These are phyloP conservation scores for Kalaharituber pfeilii DNA, from an alignment of 2,329 filamentous ascomycete genomes.

Conservation along the genomic window DNA sequence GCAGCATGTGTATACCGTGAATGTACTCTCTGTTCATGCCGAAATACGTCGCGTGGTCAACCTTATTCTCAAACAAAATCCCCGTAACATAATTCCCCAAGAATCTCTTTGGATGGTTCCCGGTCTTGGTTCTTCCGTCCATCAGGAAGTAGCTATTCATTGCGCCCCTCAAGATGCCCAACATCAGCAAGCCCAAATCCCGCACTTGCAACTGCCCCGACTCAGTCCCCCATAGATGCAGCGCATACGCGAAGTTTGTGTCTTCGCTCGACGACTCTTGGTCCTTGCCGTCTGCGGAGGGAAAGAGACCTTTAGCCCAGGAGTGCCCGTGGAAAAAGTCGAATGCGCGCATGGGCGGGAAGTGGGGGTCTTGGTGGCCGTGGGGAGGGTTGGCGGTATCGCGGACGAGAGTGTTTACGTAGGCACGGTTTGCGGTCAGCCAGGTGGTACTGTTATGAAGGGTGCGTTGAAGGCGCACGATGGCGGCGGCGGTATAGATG, in stretches of 20 bases:
- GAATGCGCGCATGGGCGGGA: slow-evolving; percentile 66
- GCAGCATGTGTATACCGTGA: slow-evolving; percentile 65
- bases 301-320: slow-evolving; percentile 61
- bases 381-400: slow-evolving; percentile 69
- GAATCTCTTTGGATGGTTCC: slow-evolving; percentile 57
- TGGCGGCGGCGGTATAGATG: slow-evolving; percentile 67
- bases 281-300: slow-evolving; percentile 56
- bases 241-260: slow-evolving; percentile 63
- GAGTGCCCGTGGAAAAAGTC: slow-evolving; percentile 84
- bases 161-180: slow-evolving; percentile 56
- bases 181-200: slow-evolving; percentile 68
- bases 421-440: slow-evolving; percentile 61
- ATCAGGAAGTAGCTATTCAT: slow-evolving; percentile 73
- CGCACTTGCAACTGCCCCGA: slow-evolving; percentile 61
- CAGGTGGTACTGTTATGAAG: slow-evolving; percentile 7
- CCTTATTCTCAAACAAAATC: slow-evolving; percentile 22
- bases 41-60: slow-evolving; percentile 85
- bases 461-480: slow-evolving; percentile 38
- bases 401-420: slow-evolving; percentile 66
- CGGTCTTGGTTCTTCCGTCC: slow-evolving; percentile 26
- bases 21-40: slow-evolving; percentile 54
- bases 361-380: slow-evolving; percentile 50
- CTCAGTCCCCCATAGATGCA: slow-evolving; percentile 85
- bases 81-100: slow-evolving; percentile 48
- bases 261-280: slow-evolving; percentile 85